These are phyloP conservation scores for Immersiporthe knoxdaviesiana DNA, from an alignment of 2,329 filamentous ascomycete genomes.

Conservation along the genomic window DNA sequence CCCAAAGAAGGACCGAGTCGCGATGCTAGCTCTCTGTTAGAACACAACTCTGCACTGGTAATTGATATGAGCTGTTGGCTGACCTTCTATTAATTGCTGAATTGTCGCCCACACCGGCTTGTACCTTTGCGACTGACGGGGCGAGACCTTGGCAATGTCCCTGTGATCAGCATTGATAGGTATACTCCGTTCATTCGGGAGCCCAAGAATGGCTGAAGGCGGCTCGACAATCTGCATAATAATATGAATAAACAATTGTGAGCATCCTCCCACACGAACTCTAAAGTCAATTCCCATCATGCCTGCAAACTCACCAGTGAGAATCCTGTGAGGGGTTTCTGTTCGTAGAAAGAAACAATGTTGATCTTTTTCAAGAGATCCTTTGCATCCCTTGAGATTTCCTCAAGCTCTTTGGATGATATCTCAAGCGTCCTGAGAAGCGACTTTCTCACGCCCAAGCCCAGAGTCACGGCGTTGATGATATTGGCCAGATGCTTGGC, in stretches of 20 bases:
- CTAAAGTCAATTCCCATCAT: background rate
- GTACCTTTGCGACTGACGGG: background rate
- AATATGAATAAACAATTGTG: background rate
- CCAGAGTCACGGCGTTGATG: background rate
- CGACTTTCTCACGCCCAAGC: background rate
- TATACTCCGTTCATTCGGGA: background rate
- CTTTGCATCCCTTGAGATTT: background rate
- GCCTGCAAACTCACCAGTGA: background rate
- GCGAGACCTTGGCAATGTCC: background rate
- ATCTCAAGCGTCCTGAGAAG: background rate
- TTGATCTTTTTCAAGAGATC: background rate
- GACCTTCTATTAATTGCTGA: background rate
- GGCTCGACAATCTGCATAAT: background rate
- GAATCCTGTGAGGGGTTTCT: background rate
- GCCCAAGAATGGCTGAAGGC: background rate
- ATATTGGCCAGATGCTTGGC: background rate
- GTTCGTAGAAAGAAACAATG: background rate
- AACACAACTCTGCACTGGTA: background rate
- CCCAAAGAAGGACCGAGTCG: background rate
- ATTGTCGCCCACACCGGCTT: background rate
- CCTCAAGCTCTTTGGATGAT: background rate
- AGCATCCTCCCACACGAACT: background rate
- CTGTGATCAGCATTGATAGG: background rate
- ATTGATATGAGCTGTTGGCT: background rate
- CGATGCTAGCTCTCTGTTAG: background rate